These are phyloP conservation scores for Phytophthora foliorum DNA, from an alignment of 352 stramenopile genomes.

Conservation along the genomic window DNA sequence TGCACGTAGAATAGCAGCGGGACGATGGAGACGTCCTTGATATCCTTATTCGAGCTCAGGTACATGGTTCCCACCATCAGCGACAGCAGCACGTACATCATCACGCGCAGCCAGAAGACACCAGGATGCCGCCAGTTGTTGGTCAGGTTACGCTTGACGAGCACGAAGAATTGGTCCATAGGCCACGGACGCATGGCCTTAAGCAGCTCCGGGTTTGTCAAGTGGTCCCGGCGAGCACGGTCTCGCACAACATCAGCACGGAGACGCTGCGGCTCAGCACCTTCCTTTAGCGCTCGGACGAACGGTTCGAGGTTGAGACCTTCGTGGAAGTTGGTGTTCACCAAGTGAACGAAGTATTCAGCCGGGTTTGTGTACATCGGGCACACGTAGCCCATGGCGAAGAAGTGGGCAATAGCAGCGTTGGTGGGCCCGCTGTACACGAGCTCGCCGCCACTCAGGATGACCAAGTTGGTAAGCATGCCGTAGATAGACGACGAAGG, in stretches of 20 bases:
- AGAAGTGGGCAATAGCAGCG: conserved; percentile 65
- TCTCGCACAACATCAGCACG: conserved; percentile 54
- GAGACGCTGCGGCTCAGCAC: conserved; percentile 46
- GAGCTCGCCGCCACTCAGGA: conserved; percentile 81
- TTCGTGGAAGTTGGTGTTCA: conserved; percentile 76
- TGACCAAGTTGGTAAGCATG: conserved; percentile 74
- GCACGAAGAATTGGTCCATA: conserved; percentile 65
- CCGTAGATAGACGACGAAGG: conserved; percentile 82
- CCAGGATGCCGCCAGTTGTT: conserved; percentile 81
- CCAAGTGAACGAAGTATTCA: conserved; percentile 78
- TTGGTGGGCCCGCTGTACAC: conserved; percentile 92
- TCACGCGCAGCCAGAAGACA: conserved; percentile 84
- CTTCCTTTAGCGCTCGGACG: conserved; percentile 45
- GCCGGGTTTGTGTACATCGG: conserved; percentile 81
- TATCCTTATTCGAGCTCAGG: conserved; percentile 49
- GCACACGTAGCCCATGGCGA: conserved; percentile 64
- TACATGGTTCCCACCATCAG: conserved; percentile 88
- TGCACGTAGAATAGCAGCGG: conserved; percentile 92
- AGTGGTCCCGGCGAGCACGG: conserved; percentile 37
- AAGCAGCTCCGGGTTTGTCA: conserved; percentile 56
- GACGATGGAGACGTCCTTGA: conserved; percentile 52
- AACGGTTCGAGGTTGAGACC: conserved; percentile 57
- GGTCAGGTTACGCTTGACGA: conserved; percentile 69
- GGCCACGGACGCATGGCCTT: conserved; percentile 55
- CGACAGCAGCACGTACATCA: conserved; percentile 86